Base-by-base conservation (phyloP, 331 rosid genomes). In the Arachis monticola region DNA sequence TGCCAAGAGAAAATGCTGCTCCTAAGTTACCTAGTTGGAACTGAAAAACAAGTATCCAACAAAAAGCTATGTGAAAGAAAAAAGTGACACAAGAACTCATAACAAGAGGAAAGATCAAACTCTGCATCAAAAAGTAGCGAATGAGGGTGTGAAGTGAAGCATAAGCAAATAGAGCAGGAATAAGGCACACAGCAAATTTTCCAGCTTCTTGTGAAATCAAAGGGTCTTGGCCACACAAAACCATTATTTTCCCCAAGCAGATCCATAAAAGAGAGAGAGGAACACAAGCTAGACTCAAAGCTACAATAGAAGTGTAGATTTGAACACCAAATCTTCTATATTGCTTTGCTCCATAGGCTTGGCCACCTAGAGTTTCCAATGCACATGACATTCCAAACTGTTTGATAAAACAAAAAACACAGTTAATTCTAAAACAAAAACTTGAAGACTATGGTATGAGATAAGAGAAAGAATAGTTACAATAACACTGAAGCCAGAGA, bases 321-420 rank as follows among this genome's bases (percentile, higher is more conserved):
- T 84, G 93, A 67, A 79, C 67, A 35, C 95, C 93, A 70, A 88
- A 75, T 82, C 80, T 87, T 75, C 51, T 6, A 82, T 87, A 90
- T 70, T 90, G 91, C 68, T 80, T 68, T 10, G 97, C 97, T 70
- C 97, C 98, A 87, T 86, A 90, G 5, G 93, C 91, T 82, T 93
- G 98, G 6, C 98, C 97, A 61, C 95, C 84, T n/a, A 81, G 77
- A 56, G 95, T 90, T 80, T 93, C 97, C 55, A 93, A 78, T 40
- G 95, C 98, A 80, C 93, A 84, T 7, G 95, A 81, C 86, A 89
- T 74, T 70, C 96, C 98, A 66, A 65, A 82, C 96, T 90, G 92
- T 86, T 79, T 74, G 9, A 64, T 14, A 65, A 58, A 64, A 22
- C 32, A 44, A 27, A 60, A 67, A 48, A 64, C 78, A 50, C 70